A percentile compares a stretch with the other conserved stretches of the same genome.
Evolutionary conservation across 352 stramenopile genomes (phyloP).

Genomic region (Elongisporangium undulatum): DNA sequence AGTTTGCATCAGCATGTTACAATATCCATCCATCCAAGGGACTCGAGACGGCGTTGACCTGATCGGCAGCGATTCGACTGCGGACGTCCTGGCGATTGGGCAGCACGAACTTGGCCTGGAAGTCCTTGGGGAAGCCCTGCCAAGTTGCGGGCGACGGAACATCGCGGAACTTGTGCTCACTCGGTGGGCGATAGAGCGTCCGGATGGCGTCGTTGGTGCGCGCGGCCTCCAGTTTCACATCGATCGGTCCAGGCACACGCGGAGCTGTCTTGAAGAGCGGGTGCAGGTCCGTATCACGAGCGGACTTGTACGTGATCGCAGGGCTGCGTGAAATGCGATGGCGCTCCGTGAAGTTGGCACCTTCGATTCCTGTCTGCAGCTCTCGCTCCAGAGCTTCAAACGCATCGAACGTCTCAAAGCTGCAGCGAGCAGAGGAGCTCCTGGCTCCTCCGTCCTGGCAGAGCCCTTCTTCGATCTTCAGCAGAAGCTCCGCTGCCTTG

Average conservation of each 20-base stretch:
- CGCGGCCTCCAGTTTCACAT: slow-evolving; percentile 26
- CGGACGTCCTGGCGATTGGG: slow-evolving; percentile 63
- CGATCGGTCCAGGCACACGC: slow-evolving; percentile 7
- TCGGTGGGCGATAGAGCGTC: slow-evolving; percentile 40
- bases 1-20: background rate
- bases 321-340: slow-evolving; percentile 16
- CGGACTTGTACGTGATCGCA: slow-evolving; percentile 16
- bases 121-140: slow-evolving; percentile 27
- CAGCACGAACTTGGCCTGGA: slow-evolving; percentile 62
- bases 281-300: slow-evolving; percentile 13
- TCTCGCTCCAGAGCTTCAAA: slow-evolving; percentile 25
- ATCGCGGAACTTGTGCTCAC: slow-evolving; percentile 37
- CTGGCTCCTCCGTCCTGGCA: background rate
- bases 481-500: background rate
- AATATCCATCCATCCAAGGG: background rate
- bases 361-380: slow-evolving; percentile 5
- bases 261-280: slow-evolving; percentile 22
- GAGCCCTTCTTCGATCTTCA: slow-evolving; percentile 6
- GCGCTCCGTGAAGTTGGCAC: slow-evolving; percentile 8
- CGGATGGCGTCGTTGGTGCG: slow-evolving; percentile 36
- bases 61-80: slow-evolving; percentile 40
- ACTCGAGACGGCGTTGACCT: slow-evolving; percentile 16
- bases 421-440: slow-evolving; percentile 20
- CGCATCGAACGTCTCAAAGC: slow-evolving; percentile 27
- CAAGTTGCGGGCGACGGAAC: slow-evolving; percentile 18